phyloP scores from a whole-genome alignment of 768 basidiomycete species.

The Pleurotus ostreatus region DNA sequence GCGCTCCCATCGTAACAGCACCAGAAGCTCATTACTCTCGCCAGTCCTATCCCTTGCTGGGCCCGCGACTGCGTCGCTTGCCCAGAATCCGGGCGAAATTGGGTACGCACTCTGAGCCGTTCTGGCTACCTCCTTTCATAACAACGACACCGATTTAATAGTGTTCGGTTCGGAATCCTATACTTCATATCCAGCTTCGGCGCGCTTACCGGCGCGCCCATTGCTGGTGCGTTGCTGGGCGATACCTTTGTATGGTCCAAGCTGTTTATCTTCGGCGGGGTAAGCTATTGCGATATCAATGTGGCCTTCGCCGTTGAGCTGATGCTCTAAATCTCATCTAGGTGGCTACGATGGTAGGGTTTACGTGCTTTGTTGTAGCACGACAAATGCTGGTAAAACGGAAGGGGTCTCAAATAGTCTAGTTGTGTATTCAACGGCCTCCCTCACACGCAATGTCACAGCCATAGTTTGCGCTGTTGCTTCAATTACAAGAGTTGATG shows the following conservation, averaged over 20 bases:
- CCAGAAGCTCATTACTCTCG: neutral
- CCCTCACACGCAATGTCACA: too few species aligned
- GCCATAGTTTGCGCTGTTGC: too few species aligned
- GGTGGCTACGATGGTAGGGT: neutral
- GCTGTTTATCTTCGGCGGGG: conserved; percentile 13
- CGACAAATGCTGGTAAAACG: neutral
- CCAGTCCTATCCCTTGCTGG: neutral
- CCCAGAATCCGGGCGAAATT: neutral
- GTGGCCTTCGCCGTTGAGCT: neutral
- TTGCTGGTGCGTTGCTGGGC: conserved; percentile 16
- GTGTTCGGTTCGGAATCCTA: conserved; percentile 2
- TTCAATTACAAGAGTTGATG: too few species aligned
- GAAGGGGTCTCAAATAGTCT: neutral
- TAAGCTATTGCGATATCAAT: neutral
- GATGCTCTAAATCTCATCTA: neutral
- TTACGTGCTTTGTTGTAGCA: neutral
- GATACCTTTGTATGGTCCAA: conserved; percentile 18
- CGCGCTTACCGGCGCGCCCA: conserved; percentile 12
- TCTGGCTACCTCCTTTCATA: neutral
- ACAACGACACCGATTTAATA: neutral
- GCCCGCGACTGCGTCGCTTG: neutral
- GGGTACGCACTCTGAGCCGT: neutral
- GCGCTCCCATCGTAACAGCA: neutral
- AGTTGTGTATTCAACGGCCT: too few species aligned
- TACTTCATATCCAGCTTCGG: conserved; percentile 2